Evolutionary conservation across 139 green algal species (phyloP).

Genomic region (Picochlorum sp.): DNA sequence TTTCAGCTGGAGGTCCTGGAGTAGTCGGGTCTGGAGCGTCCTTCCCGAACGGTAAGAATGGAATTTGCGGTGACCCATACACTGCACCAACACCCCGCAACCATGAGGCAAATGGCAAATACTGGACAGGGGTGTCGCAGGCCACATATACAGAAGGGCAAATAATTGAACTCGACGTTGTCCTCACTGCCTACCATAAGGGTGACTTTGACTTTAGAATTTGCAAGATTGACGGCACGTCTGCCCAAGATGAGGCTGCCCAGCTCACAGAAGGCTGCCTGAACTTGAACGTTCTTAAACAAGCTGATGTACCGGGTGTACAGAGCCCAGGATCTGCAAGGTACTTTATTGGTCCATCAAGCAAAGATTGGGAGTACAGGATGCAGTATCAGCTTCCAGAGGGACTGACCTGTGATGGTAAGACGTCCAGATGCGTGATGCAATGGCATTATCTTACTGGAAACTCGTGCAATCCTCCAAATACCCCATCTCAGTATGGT

Average conservation of each 20-base stretch:
- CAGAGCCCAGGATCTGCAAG: conserved; percentile 11
- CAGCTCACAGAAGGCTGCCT: conserved; percentile 27
- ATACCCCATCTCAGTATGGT: conserved; percentile 6
- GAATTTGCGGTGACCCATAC: conserved; percentile 3
- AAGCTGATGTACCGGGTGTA: conserved; percentile 14
- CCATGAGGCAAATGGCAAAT: conserved; percentile 12
- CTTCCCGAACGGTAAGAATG: conserved; percentile 8
- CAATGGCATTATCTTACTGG: conserved; percentile 44
- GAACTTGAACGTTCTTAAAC: conserved; percentile 11
- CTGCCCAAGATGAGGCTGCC: conserved; percentile 3
- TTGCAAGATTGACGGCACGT: conserved; percentile 9
- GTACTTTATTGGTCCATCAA: conserved; percentile 13
- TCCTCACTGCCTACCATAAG: conserved; percentile 36
- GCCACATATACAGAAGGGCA: conserved; percentile 16
- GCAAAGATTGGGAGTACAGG: conserved; percentile 11
- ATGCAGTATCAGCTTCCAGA: conserved; percentile 31
- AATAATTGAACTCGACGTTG: conserved; percentile 17
- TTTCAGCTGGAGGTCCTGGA: conserved; percentile 6
- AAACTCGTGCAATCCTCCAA: conserved; percentile 41
- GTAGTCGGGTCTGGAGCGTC: conserved; percentile 1
- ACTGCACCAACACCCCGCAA: not conserved
- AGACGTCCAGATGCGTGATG: conserved; percentile 25
- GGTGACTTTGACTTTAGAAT: conserved; percentile 29
- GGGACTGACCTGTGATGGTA: conserved; percentile 22
- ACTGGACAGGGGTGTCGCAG: conserved; percentile 1